phyloP scores from a whole-genome alignment of 768 basidiomycete species.

The Suillus occidentalis region DNA sequence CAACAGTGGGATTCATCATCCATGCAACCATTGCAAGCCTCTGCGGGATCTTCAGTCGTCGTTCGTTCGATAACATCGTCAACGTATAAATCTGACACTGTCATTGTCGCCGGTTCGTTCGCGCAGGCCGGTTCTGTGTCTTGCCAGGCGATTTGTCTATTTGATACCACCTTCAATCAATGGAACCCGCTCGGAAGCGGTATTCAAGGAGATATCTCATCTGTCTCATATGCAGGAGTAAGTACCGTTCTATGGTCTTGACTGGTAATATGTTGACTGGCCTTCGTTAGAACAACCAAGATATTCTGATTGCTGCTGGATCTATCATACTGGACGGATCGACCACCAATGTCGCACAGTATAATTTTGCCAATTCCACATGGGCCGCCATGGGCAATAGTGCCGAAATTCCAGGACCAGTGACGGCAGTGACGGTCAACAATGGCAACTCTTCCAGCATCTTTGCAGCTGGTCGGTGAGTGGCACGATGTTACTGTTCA shows the following conservation, averaged over 20 bases:
- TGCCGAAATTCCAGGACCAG: slow-evolving; percentile 77
- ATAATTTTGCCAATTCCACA: slow-evolving; percentile 64
- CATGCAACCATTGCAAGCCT: slow-evolving; percentile 60
- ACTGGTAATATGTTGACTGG: slow-evolving; percentile 6
- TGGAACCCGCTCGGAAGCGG: slow-evolving; percentile 84
- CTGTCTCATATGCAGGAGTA: slow-evolving; percentile 82
- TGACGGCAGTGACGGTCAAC: slow-evolving; percentile 87
- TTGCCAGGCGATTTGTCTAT: slow-evolving; percentile 79
- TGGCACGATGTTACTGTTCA: slow-evolving; percentile 9
- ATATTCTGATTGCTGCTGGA: slow-evolving; percentile 77
- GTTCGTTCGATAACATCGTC: slow-evolving; percentile 74
- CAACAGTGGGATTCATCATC: slow-evolving; percentile 61
- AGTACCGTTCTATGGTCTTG: slow-evolving; percentile 24
- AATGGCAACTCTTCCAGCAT: slow-evolving; percentile 77
- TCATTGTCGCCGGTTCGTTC: slow-evolving; percentile 91
- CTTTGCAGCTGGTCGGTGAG: slow-evolving; percentile 87
- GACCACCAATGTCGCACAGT: slow-evolving; percentile 72
- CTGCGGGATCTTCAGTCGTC: slow-evolving; percentile 52
- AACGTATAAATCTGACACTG: slow-evolving; percentile 51
- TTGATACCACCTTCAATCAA: slow-evolving; percentile 64
- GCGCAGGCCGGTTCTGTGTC: slow-evolving; percentile 68
- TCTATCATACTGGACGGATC: slow-evolving; percentile 65
- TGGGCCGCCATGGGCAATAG: slow-evolving; percentile 72
- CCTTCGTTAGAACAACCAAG: slow-evolving; percentile 54
- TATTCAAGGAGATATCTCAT: slow-evolving; percentile 76